phyloP scores from a whole-genome alignment of 352 stramenopile species.

The Phytophthora palmivora region DNA sequence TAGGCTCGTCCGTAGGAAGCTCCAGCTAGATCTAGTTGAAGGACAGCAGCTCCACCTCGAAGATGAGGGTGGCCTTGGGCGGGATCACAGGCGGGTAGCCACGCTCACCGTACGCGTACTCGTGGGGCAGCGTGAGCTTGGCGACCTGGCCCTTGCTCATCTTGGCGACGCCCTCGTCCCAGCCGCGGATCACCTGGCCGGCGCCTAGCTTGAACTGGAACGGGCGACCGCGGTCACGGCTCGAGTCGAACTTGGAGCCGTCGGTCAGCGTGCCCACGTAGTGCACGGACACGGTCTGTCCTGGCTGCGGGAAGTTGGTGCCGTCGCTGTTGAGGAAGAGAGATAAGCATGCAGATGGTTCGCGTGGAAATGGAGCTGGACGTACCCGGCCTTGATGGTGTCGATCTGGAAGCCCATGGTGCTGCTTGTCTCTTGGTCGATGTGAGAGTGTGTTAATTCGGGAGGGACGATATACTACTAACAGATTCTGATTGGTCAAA shows the following conservation, averaged over 20 bases:
- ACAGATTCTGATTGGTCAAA: too few relatives aligned
- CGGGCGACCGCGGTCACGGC: constrained; percentile 71
- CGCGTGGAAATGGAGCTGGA: not conserved
- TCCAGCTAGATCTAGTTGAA: constrained; percentile 57
- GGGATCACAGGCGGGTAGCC: constrained; percentile 92
- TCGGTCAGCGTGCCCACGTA: constrained; percentile 80
- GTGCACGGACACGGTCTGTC: constrained; percentile 79
- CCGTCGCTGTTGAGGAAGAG: constrained; percentile 54
- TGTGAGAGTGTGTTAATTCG: constrained; percentile 18
- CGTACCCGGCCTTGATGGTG: constrained; percentile 77
- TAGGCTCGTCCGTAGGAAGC: constrained; percentile 6
- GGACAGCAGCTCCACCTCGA: constrained; percentile 93
- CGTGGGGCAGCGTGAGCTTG: constrained; percentile 91
- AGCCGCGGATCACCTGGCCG: constrained; percentile 82
- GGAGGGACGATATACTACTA: too few relatives aligned
- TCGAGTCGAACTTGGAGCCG: constrained; percentile 88
- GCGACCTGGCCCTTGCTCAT: constrained; percentile 95
- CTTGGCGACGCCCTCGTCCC: constrained; percentile 77
- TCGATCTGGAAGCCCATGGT: constrained; percentile 71
- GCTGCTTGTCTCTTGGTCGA: constrained; percentile 11
- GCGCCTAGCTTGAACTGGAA: constrained; percentile 85
- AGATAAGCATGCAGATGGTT: not conserved
- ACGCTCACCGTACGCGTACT: constrained; percentile 94
- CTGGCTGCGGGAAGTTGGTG: constrained; percentile 75
- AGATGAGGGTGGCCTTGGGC: constrained; percentile 92